A percentile compares a stretch with the other conserved stretches of the same genome.
phyloP scores from a whole-genome alignment of 768 basidiomycete species.

The Tephrocybe sp. region DNA sequence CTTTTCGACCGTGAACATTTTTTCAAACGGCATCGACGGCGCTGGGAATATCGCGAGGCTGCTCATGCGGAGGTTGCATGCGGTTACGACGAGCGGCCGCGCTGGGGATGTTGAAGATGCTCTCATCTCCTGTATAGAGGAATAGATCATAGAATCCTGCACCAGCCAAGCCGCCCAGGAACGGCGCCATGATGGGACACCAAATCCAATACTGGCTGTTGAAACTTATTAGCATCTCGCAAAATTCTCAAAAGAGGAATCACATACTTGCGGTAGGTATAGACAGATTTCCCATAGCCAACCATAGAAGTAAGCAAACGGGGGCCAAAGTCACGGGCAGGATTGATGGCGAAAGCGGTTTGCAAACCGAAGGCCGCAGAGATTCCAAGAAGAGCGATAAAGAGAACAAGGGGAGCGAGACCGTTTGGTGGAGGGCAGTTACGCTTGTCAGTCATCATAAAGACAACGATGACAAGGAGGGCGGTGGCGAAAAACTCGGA shows the following conservation, averaged over 20 bases:
- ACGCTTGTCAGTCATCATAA: conserved; percentile 49
- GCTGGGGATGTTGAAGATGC: conserved; percentile 44
- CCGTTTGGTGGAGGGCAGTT: conserved; percentile 50
- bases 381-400: conserved; percentile 55
- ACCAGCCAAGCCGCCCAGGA: conserved; percentile 54
- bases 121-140: conserved; percentile 40
- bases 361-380: conserved; percentile 59
- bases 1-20: neutral
- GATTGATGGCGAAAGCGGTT: conserved; percentile 45
- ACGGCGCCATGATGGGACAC: conserved; percentile 58
- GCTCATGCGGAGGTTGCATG: conserved; percentile 8
- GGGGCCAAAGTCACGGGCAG: conserved; percentile 51
- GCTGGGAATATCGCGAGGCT: conserved; percentile 8
- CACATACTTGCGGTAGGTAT: conserved; percentile 37
- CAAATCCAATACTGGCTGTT: conserved; percentile 72
- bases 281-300: conserved; percentile 55
- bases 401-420: conserved; percentile 53
- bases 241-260: neutral
- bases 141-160: conserved; percentile 56
- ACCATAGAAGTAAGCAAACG: conserved; percentile 65
- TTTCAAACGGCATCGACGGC: conserved; percentile 15
- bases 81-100: conserved; percentile 10
- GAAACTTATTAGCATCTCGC: conserved; percentile 1
- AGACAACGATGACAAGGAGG: conserved; percentile 52
- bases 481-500: conserved; percentile 57